Percentiles rank a stretch among this genome's conserved stretches.
These are phyloP conservation scores for Neoboletus magnificus DNA, from an alignment of 768 basidiomycete genomes.

Conservation along the genomic window DNA sequence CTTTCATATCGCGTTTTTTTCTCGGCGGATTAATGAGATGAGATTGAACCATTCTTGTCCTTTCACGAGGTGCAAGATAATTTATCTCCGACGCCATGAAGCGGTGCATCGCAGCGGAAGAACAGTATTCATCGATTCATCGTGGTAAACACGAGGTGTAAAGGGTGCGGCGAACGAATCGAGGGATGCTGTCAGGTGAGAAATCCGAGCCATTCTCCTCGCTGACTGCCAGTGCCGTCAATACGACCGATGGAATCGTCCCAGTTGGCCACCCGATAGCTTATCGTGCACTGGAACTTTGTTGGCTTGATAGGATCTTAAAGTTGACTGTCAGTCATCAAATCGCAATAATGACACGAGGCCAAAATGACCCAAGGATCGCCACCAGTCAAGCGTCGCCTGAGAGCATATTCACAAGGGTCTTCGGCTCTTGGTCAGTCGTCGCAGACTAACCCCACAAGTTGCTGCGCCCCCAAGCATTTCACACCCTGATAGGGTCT, in stretches of 20 bases:
- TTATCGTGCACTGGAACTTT: conserved; percentile 1
- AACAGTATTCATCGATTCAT: conserved; percentile 21
- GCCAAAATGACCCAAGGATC: conserved; percentile 14
- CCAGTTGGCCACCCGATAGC: conserved; percentile 1
- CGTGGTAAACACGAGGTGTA: conserved; percentile 33
- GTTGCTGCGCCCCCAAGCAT: background rate
- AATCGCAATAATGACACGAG: conserved; percentile 22
- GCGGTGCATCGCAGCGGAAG: conserved; percentile 24
- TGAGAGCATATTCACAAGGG: conserved; percentile 12
- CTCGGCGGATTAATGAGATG: conserved; percentile 20
- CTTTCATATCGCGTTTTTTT: conserved; percentile 4
- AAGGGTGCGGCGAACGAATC: conserved; percentile 16
- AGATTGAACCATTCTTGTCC: conserved; percentile 15
- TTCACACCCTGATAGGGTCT: conserved; percentile 11
- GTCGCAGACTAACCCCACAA: conserved; percentile 12
- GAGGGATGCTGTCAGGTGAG: conserved; percentile 8
- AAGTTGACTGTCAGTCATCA: conserved; percentile 11
- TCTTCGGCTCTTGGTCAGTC: conserved; percentile 11
- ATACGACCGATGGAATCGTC: conserved; percentile 3
- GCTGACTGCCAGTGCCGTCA: conserved; percentile 8
- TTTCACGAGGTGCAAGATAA: conserved; percentile 17
- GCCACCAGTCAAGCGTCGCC: conserved; percentile 18
- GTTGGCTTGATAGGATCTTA: conserved; percentile 14
- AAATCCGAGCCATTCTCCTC: conserved; percentile 10
- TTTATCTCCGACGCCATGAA: conserved; percentile 31